Evolutionary conservation across 257 asterid genomes (phyloP), one percentile per base, ranked within the genome.

Genomic region (Petunia secreta): DNA sequence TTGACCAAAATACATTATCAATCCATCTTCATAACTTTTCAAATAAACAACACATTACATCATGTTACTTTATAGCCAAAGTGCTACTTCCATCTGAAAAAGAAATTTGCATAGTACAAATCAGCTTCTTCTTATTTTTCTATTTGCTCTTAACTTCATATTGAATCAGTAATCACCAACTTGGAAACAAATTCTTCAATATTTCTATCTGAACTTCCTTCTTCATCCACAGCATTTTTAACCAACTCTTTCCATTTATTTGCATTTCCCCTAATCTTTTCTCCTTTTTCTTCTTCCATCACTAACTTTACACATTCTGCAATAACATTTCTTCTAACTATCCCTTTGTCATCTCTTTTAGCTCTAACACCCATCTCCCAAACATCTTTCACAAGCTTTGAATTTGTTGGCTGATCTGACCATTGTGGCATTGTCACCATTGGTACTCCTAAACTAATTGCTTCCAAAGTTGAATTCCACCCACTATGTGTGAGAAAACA

Each of bases 391-490:
- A 88, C 80, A 38, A 85, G 13, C 73, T 88, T 89, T 0, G 92
- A 87, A 8, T 85, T 85, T 1, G 89, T 91, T 8, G 80, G 54
- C 46, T 91, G 96, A 67, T 91, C 93, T 1, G 82, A 8, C 91
- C 92, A 71, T 25, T 71, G 77, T 71, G 77, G 60, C 77, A 71
- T 71, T 9, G 34, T 2, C 41, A 71, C 60, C 60, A 71, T 71
- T 71, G 77, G 60, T 39, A 71, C 77, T 5, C 77, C 77, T 59
- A 71, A 48, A 71, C 80, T 38, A 75, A 89, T 11, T 0, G 89
- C 92, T 50, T 91, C 93, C 6, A 88, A 6, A 0, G 92, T 89
- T 50, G 92, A 91, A 67, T 91, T 89, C 93, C 93, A 91, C 1
- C 95, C 95, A 60, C 93, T 63, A 16, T 91, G 93, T 0, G 88